Percentiles rank a stretch among this genome's conserved stretches.
Evolutionary conservation across 176 grass and related monocot genomes (phyloP).

Genomic region (Typha latifolia): DNA sequence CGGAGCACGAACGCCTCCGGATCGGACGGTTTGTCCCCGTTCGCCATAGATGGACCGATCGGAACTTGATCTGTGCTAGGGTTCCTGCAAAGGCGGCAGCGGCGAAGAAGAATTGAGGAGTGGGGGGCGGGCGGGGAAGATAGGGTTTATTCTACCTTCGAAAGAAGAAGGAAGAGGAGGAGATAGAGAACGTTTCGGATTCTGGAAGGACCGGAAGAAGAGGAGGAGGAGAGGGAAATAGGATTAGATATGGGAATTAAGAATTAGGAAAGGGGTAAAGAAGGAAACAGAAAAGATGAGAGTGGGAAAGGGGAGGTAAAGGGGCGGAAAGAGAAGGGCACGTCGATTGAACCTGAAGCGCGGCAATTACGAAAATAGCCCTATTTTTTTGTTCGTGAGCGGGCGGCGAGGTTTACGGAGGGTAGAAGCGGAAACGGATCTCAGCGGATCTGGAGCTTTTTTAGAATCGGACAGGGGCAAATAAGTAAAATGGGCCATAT

Average conservation of each 20-base stretch:
- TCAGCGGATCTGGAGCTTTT: not conserved
- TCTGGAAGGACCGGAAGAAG: not conserved
- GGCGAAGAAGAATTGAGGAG: not conserved
- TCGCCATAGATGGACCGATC: not conserved
- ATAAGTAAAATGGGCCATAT: not conserved
- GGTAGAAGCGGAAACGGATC: not conserved
- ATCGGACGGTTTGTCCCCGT: conserved; percentile 5
- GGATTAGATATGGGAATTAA: too few relatives aligned
- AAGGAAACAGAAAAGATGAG: not conserved
- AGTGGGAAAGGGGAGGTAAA: not conserved
- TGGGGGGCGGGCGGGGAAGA: not conserved
- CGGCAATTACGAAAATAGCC: not conserved
- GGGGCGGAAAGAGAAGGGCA: not conserved
- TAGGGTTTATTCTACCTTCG: not conserved
- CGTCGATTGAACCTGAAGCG: not conserved
- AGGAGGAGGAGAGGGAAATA: not conserved
- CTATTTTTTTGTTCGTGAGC: not conserved
- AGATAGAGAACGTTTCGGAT: not conserved
- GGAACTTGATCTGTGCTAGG: not conserved
- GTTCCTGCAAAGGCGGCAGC: not conserved
- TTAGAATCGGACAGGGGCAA: not conserved
- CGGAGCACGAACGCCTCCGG: conserved; percentile 57
- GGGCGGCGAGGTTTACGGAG: not conserved
- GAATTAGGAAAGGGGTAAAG: too few relatives aligned
- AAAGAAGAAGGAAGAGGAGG: not conserved